Percentiles rank a stretch among this genome's conserved stretches.
Evolutionary conservation across 2,329 filamentous ascomycete species (phyloP).

Genomic region (Hymenoscyphus repandus): DNA sequence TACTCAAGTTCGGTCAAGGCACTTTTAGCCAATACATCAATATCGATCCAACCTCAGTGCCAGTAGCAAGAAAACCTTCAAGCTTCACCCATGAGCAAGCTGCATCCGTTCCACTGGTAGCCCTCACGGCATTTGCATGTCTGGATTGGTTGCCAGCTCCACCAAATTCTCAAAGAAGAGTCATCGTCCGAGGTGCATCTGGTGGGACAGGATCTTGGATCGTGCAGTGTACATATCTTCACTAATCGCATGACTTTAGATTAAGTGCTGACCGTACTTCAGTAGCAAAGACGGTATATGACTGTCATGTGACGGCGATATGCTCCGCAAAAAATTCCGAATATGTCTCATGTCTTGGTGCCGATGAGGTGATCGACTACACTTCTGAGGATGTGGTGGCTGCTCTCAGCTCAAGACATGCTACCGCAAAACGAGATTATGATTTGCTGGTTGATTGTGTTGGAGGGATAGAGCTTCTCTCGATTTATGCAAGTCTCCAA

Average conservation of each 20-base stretch:
- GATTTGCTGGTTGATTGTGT: slow-evolving; percentile 30
- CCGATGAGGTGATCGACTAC: slow-evolving; percentile 29
- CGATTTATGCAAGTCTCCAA: slow-evolving; percentile 17
- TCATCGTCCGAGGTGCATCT: slow-evolving; percentile 26
- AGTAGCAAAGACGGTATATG: slow-evolving; percentile 26
- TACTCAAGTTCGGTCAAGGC: slow-evolving; percentile 25
- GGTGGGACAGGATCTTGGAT: slow-evolving; percentile 28
- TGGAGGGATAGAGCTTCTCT: slow-evolving; percentile 32
- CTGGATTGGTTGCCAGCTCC: slow-evolving; percentile 25
- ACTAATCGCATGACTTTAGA: not conserved
- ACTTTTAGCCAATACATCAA: slow-evolving; percentile 28
- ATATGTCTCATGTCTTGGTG: slow-evolving; percentile 24
- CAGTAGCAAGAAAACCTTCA: slow-evolving; percentile 34
- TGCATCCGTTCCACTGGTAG: slow-evolving; percentile 40
- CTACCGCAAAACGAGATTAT: slow-evolving; percentile 5
- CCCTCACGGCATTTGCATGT: slow-evolving; percentile 35
- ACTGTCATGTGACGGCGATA: slow-evolving; percentile 29
- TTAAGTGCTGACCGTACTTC: not conserved
- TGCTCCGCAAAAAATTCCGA: slow-evolving; percentile 25
- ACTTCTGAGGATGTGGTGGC: slow-evolving; percentile 17
- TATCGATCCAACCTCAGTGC: slow-evolving; percentile 22
- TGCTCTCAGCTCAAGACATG: slow-evolving; percentile 11
- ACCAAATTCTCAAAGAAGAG: slow-evolving; percentile 14
- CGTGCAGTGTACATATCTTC: slow-evolving; percentile 20
- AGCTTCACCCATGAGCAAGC: slow-evolving; percentile 38